Conservation (phyloP, 2,329 filamentous ascomycete species). For the Raffaelea albimanens region DNA sequence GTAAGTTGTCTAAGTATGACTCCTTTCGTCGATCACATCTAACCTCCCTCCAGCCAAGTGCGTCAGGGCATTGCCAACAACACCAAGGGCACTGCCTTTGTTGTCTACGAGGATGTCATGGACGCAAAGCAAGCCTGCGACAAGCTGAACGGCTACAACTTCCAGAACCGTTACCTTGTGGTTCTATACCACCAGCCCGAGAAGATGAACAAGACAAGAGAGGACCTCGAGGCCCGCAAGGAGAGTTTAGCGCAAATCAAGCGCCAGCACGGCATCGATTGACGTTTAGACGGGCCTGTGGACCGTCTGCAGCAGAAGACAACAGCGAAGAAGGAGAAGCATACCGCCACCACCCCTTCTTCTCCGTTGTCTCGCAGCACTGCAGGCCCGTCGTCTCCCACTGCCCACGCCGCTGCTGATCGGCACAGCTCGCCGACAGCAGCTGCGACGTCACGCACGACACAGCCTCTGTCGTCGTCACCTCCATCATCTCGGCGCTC, state of each 20-base stretch:
- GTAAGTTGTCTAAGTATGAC: slow-evolving; percentile 40
- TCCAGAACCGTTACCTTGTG: slow-evolving; percentile 98
- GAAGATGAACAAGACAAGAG: slow-evolving; percentile 72
- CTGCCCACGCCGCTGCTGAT: slow-evolving; percentile 28
- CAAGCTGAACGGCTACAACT: slow-evolving; percentile 99
- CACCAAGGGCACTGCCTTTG: slow-evolving; percentile 97
- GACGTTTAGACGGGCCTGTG: slow-evolving; percentile 67
- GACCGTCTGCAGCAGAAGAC: slow-evolving; percentile 35
- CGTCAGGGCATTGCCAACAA: slow-evolving; percentile 95
- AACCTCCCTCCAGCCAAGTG: slow-evolving; percentile 64
- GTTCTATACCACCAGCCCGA: slow-evolving; percentile 57
- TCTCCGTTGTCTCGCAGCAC: slow-evolving; percentile 28
- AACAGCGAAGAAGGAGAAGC: slow-evolving; percentile 6
- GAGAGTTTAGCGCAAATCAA: slow-evolving; percentile 98
- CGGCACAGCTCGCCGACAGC: no score
- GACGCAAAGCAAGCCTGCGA: slow-evolving; percentile 98
- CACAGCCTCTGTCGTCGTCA: no score
- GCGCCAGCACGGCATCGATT: slow-evolving; percentile 96
- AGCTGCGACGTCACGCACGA: background rate
- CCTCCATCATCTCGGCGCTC: background rate
- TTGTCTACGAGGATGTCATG: slow-evolving; percentile 98
- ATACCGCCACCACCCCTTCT: slow-evolving; percentile 13
- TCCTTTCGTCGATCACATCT: slow-evolving; percentile 1
- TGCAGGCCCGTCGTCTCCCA: slow-evolving; percentile 52
- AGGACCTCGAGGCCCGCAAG: slow-evolving; percentile 86